Evolutionary conservation across 2,329 filamentous ascomycete genomes (phyloP).

Genomic region (Sporothrix phasma): DNA sequence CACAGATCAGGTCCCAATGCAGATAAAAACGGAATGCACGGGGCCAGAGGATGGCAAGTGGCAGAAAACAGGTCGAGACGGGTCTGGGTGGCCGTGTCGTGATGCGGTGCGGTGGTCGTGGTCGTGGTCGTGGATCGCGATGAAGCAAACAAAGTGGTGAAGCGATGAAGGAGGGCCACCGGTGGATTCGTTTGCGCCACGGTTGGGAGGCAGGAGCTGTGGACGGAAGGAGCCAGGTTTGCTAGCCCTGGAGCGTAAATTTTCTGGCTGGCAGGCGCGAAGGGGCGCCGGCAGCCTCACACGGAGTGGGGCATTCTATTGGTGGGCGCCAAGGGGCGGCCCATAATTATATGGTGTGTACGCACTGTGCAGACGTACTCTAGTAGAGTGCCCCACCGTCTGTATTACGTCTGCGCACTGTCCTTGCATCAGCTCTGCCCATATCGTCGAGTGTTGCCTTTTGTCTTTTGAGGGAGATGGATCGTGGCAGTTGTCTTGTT

Average conservation of each 20-base stretch:
- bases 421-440: neutral
- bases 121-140: neutral
- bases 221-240: slow-evolving; percentile 4
- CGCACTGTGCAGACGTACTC: neutral
- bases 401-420: neutral
- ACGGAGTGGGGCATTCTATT: neutral
- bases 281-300: slow-evolving; percentile 5
- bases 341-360: neutral
- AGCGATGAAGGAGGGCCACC: neutral
- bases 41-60: neutral
- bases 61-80: neutral
- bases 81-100: neutral
- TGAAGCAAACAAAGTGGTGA: neutral
- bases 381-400: neutral
- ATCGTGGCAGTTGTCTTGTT: neutral
- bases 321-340: neutral
- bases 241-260: slow-evolving; percentile 11
- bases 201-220: neutral
- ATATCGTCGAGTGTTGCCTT: neutral
- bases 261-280: slow-evolving; percentile 9
- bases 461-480: neutral
- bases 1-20: neutral
- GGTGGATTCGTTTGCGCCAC: slow-evolving; percentile 9
- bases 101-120: neutral
- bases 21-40: neutral